Base-by-base conservation (phyloP, 495 filamentous ascomycete genomes). In the Penicillium maclennaniae region DNA sequence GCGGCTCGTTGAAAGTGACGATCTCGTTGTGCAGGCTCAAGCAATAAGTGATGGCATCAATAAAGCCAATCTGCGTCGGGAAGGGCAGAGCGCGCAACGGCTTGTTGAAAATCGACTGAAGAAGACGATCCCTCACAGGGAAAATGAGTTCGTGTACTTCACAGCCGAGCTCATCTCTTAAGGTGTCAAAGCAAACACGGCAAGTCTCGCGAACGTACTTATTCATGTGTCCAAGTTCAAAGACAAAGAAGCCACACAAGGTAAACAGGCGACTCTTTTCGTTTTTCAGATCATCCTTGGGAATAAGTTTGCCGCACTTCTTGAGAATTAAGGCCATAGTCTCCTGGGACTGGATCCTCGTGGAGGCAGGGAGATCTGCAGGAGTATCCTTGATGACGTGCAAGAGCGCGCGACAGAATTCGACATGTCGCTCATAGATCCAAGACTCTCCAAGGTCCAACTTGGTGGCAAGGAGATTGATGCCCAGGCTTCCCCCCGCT, bases 351-450 rank as follows among this genome's bases (percentile, higher is more conserved):
- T 84, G 85, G 20, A 83, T 72, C 5, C 95, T 80, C 2, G 92
- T 97, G 58, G 84, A 87, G 21, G 92, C 89, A 9, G 95, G 90
- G 0, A 97, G 78, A 65, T 97, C 95, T 34, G 86, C 73, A 2
- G 95, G 92, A 76, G 96, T 93, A 68, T 99, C 95, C 67, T 99
- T 97, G 70, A 97, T 88, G 58, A 96, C 91, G 74, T 95, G 96
- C 72, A 95, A 83, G 45, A 99, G 74, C 12, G 90, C 89, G 27
- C 87, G 82, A 37, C 89, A 83, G 58, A 96, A 90, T 28, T 97
- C 91, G 45, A 86, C 76, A 56, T 96, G 91, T 56, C 86, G 85
- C 6, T 84, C 79, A 43, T 83, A 78, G 20, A 97, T 73, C 91
- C 92, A 99, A 17, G 74, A 61, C 56, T 95, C 88, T 7, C 91